phyloP scores from a whole-genome alignment of 2,329 filamentous ascomycete species.

The Trichophyton simii region DNA sequence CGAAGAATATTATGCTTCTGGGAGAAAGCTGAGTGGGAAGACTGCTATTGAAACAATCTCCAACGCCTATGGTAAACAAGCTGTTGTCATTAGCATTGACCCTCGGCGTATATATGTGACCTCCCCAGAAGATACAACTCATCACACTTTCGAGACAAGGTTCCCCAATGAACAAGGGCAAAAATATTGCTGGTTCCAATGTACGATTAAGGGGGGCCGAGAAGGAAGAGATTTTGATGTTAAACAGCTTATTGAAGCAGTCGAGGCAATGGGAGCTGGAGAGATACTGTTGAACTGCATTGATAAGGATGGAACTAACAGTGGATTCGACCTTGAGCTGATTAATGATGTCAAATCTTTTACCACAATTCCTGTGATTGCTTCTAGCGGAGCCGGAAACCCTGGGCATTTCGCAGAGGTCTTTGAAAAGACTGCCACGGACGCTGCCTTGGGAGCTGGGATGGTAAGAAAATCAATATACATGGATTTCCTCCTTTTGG shows the following conservation, averaged over 20 bases:
- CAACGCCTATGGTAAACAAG: conserved; percentile 85
- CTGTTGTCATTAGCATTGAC: conserved; percentile 90
- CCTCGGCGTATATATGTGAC: conserved; percentile 80
- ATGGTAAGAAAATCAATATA: conserved; percentile 47
- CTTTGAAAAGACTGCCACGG: conserved; percentile 70
- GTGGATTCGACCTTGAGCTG: conserved; percentile 86
- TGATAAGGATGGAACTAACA: conserved; percentile 89
- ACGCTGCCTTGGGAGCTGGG: conserved; percentile 86
- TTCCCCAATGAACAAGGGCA: conserved; percentile 64
- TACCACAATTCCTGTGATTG: conserved; percentile 85
- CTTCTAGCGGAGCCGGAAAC: conserved; percentile 79
- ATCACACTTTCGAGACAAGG: conserved; percentile 61
- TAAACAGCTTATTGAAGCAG: conserved; percentile 70
- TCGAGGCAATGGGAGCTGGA: conserved; percentile 89
- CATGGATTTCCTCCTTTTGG: background rate
- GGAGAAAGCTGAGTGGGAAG: conserved; percentile 57
- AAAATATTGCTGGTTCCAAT: conserved; percentile 86
- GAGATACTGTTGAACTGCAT: conserved; percentile 97
- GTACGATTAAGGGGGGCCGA: conserved; percentile 88
- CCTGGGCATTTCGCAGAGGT: conserved; percentile 84
- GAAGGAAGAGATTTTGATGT: conserved; percentile 93
- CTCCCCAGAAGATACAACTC: conserved; percentile 53
- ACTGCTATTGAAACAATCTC: conserved; percentile 96
- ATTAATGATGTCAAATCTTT: conserved; percentile 78
- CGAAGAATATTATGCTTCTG: conserved; percentile 70